phyloP scores from a whole-genome alignment of 805 yeast species.

The Candida oleophila region DNA sequence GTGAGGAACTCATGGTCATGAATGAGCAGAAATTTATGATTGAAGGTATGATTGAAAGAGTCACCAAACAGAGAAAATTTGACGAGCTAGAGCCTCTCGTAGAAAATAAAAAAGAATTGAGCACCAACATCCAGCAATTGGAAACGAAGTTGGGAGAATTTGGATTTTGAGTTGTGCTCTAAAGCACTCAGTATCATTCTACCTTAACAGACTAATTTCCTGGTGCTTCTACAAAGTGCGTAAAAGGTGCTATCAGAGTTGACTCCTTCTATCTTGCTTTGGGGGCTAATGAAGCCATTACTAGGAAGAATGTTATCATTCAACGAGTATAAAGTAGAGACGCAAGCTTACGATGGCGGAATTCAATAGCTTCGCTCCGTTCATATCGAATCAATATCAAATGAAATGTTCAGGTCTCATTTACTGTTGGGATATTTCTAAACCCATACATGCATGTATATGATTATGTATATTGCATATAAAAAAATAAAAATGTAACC shows the following conservation, averaged over 20 bases:
- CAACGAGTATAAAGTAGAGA: no score
- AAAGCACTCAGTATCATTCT: no score
- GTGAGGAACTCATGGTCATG: conserved; percentile 82
- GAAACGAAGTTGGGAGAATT: conserved; percentile 56
- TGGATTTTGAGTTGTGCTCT: no score
- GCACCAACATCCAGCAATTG: conserved; percentile 44
- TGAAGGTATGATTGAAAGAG: conserved; percentile 57
- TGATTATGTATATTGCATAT: not conserved
- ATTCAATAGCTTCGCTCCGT: no score
- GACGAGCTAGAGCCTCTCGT: conserved; percentile 70
- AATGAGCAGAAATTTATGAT: conserved; percentile 81
- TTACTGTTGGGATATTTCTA: not conserved
- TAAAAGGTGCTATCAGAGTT: no score
- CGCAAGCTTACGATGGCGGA: no score
- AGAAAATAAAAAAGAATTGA: conserved; percentile 57
- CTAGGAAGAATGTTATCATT: no score
- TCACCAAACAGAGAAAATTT: conserved; percentile 66
- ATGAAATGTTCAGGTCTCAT: not conserved
- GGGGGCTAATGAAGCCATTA: no score
- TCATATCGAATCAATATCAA: no score
- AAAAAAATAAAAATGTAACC: not conserved
- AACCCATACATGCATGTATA: not conserved
- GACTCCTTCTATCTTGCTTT: no score
- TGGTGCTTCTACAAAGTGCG: no score
- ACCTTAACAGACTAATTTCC: no score